A percentile compares a stretch with the other conserved stretches of the same genome.
These are phyloP conservation scores for Chaetothyriales sp. DNA, from an alignment of 2,329 filamentous ascomycete species.

Conservation along the genomic window DNA sequence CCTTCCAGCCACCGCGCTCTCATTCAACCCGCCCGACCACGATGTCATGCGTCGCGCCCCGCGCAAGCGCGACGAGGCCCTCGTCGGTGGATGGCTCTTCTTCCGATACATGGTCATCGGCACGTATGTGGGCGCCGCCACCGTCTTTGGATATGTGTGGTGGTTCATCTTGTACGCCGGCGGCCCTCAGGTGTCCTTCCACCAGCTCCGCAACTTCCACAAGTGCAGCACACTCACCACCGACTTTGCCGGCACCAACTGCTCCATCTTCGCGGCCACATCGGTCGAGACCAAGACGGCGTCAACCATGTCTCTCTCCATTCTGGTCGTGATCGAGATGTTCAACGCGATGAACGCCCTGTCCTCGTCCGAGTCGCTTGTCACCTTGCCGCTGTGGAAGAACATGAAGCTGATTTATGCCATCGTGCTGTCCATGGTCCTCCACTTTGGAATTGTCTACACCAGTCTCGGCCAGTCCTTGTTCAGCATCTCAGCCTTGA, in stretches of 20 bases:
- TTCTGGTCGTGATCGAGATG: slow-evolving; percentile 96
- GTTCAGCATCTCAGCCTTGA: slow-evolving; percentile 82
- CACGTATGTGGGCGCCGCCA: slow-evolving; percentile 85
- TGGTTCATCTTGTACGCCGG: slow-evolving; percentile 95
- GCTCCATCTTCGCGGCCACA: slow-evolving; percentile 76
- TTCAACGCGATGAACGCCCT: slow-evolving; percentile 97
- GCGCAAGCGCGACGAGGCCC: slow-evolving; percentile 78
- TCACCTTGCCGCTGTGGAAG: slow-evolving; percentile 91
- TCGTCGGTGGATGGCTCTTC: slow-evolving; percentile 93
- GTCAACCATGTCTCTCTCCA: slow-evolving; percentile 81
- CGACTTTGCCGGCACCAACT: slow-evolving; percentile 78
- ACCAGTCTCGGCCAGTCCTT: slow-evolving; percentile 74
- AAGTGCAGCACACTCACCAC: slow-evolving; percentile 51
- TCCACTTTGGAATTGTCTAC: slow-evolving; percentile 91
- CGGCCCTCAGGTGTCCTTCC: slow-evolving; percentile 84
- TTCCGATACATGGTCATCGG: slow-evolving; percentile 96
- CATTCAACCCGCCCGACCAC: slow-evolving; percentile 96
- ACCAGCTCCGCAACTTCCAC: slow-evolving; percentile 86
- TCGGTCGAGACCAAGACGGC: slow-evolving; percentile 63
- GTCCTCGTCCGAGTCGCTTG: slow-evolving; percentile 82
- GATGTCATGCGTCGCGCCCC: slow-evolving; percentile 93
- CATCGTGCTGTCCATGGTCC: slow-evolving; percentile 78
- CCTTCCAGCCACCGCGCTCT: slow-evolving; percentile 86
- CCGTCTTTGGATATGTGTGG: slow-evolving; percentile 97
- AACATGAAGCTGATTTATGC: slow-evolving; percentile 98